These are phyloP conservation scores for Fusarium tjaetaba DNA, from an alignment of 2,329 filamentous ascomycete species.

Conservation along the genomic window DNA sequence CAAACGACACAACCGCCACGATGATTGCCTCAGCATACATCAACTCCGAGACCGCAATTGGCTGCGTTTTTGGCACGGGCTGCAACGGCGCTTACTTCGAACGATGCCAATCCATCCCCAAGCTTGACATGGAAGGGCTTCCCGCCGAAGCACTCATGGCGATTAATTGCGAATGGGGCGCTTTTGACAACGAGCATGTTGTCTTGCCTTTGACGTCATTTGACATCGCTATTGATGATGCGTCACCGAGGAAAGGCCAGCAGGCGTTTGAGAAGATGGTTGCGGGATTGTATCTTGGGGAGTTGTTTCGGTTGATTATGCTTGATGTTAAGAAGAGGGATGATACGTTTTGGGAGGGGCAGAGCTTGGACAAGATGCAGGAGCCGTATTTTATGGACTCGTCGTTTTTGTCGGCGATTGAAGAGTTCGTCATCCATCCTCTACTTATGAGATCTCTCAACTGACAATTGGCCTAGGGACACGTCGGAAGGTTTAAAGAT, in stretches of 20 bases:
- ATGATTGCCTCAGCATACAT: slow-evolving; percentile 97
- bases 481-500: slow-evolving; percentile 94
- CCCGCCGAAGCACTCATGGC: slow-evolving; percentile 81
- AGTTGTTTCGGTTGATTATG: slow-evolving; percentile 89
- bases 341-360: neutral
- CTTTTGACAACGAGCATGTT: slow-evolving; percentile 92
- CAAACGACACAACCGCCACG: slow-evolving; percentile 98
- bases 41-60: slow-evolving; percentile 88
- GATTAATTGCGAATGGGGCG: slow-evolving; percentile 98
- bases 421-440: slow-evolving; percentile 69
- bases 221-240: slow-evolving; percentile 86
- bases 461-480: slow-evolving; percentile 64
- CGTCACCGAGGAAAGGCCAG: slow-evolving; percentile 92
- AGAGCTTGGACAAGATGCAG: slow-evolving; percentile 68
- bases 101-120: slow-evolving; percentile 86
- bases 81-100: slow-evolving; percentile 99
- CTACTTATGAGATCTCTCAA: accelerated
- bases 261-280: slow-evolving; percentile 99
- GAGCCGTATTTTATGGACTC: slow-evolving; percentile 91
- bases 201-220: slow-evolving; percentile 89
- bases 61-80: slow-evolving; percentile 97
- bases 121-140: slow-evolving; percentile 90
- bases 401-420: slow-evolving; percentile 91
- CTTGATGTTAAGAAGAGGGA: slow-evolving; percentile 80
- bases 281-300: slow-evolving; percentile 90